These are phyloP conservation scores for Dunaliella sp. DNA, from an alignment of 139 green algal species.

Conservation along the genomic window DNA sequence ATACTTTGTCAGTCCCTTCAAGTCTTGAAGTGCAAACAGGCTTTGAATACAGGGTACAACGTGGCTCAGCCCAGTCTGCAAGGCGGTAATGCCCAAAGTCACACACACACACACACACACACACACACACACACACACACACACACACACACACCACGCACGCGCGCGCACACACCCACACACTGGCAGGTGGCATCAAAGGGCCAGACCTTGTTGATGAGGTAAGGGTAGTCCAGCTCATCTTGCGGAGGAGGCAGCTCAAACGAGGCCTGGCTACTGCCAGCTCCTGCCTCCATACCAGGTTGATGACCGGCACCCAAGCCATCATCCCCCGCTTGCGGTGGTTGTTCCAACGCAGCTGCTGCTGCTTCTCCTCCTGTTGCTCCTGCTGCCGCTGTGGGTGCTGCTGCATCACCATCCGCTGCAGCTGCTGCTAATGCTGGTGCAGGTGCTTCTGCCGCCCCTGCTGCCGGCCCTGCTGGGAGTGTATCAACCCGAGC, in stretches of 20 bases:
- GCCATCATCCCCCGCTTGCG: not conserved
- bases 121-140: no score
- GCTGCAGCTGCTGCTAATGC: not conserved
- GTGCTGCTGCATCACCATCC: no score
- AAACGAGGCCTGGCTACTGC: not conserved
- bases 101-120: no score
- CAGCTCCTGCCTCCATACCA: not conserved
- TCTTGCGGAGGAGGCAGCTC: conserved; percentile 20
- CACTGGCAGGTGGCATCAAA: no score
- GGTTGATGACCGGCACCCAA: not conserved
- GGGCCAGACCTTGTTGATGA: conserved; percentile 68
- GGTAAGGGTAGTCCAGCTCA: conserved; percentile 81
- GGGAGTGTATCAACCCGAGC: not conserved
- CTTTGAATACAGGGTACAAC: no score
- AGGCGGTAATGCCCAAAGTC: no score
- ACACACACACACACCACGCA: no score
- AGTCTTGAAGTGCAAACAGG: no score
- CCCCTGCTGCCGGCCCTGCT: not conserved
- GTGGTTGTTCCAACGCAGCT: not conserved
- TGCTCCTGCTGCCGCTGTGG: not conserved
- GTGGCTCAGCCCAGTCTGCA: no score
- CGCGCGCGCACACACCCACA: no score
- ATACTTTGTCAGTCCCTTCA: no score
- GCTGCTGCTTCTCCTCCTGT: not conserved
- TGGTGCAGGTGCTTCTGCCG: no score